phyloP scores from a whole-genome alignment of 108 stramenopile genomes.

The Asterionellopsis glacialis region DNA sequence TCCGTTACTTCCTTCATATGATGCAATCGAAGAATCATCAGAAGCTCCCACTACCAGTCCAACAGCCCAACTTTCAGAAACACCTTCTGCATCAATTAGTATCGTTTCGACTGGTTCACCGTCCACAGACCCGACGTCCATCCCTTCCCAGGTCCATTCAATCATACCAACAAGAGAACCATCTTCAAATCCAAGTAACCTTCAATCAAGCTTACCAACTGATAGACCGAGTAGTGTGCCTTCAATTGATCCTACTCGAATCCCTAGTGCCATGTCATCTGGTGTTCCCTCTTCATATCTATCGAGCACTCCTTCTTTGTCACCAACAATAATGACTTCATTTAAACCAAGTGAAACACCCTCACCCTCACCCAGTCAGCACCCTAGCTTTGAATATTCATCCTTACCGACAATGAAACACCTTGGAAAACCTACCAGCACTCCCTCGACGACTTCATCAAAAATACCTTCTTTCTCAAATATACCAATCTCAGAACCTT shows the following conservation, averaged over 20 bases:
- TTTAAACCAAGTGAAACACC: no score
- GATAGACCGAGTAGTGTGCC: slow-evolving; percentile 1
- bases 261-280: neutral
- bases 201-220: slow-evolving; percentile 5
- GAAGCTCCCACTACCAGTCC: neutral
- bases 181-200: neutral
- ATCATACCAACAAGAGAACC: neutral
- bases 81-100: neutral
- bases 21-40: neutral
- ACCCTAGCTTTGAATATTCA: no score
- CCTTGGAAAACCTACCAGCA: no score
- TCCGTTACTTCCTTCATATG: neutral
- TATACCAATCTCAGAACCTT: no score
- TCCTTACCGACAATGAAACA: no score
- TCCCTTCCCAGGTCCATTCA: neutral
- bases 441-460: no score
- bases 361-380: no score
- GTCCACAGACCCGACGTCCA: neutral
- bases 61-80: neutral
- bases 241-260: neutral
- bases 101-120: neutral
- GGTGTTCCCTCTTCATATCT: slow-evolving; percentile 10
- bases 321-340: no score
- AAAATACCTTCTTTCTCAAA: no score
- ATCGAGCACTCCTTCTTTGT: no score